Percentiles rank a stretch among this genome's conserved stretches.
These are phyloP conservation scores for Neurospora sp. DNA, from an alignment of 495 filamentous ascomycete genomes.

Conservation along the genomic window DNA sequence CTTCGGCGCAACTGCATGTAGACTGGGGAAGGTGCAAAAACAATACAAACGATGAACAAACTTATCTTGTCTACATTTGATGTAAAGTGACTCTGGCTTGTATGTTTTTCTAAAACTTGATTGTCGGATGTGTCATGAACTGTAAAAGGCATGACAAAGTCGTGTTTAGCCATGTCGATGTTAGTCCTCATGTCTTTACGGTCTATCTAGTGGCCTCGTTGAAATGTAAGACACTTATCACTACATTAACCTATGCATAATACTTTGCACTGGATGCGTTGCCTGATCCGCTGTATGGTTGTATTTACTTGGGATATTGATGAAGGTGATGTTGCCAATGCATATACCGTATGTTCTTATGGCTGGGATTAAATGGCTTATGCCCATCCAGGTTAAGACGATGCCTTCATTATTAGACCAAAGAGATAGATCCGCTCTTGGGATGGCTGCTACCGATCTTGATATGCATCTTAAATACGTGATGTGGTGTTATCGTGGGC, in stretches of 20 bases:
- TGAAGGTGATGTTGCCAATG: no score
- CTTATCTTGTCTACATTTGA: neutral
- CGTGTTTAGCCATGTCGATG: neutral
- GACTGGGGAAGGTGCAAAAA: constrained; percentile 32
- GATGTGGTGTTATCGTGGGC: neutral
- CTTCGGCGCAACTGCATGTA: constrained; percentile 35
- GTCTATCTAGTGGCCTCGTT: neutral
- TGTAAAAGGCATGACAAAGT: neutral
- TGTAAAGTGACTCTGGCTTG: neutral
- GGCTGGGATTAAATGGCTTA: neutral
- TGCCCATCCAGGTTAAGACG: neutral
- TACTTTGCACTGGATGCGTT: no score
- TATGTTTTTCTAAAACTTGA: no score
- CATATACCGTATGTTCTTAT: no score
- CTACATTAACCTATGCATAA: neutral
- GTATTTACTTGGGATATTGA: no score
- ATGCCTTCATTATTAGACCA: neutral
- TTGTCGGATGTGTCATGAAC: neutral
- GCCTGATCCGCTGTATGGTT: no score
- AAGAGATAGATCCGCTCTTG: neutral
- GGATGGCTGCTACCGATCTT: neutral
- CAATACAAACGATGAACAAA: constrained; percentile 1
- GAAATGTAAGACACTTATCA: accelerated
- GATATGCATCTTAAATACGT: neutral
- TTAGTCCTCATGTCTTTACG: neutral